phyloP scores from a whole-genome alignment of 352 stramenopile genomes.

The Phytophthora europaea region DNA sequence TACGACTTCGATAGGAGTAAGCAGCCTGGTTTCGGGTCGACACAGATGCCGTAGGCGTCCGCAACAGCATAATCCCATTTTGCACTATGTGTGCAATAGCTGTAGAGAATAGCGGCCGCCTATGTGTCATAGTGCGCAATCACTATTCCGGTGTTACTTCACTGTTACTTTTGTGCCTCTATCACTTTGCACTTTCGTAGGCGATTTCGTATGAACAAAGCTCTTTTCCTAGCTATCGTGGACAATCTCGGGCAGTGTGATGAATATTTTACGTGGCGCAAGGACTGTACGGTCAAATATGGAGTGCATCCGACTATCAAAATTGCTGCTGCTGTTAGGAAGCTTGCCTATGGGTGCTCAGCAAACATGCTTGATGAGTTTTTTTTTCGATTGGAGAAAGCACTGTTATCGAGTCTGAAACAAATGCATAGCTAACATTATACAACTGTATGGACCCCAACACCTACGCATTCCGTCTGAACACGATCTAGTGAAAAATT shows the following conservation, averaged over 20 bases:
- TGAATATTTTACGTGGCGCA: background rate
- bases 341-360: background rate
- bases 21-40: too few relatives aligned
- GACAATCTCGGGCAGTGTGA: background rate
- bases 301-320: background rate
- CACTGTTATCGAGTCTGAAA: background rate
- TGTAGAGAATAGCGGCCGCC: too few relatives aligned
- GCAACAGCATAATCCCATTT: too few relatives aligned
- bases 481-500: too few relatives aligned
- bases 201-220: background rate
- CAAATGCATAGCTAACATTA: background rate
- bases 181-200: too few relatives aligned
- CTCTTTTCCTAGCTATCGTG: background rate
- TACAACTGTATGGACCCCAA: background rate
- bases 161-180: too few relatives aligned
- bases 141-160: too few relatives aligned
- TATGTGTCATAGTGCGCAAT: too few relatives aligned
- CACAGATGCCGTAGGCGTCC: too few relatives aligned
- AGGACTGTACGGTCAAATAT: background rate
- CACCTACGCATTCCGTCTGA: too few relatives aligned
- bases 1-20: too few relatives aligned
- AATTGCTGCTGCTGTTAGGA: background rate
- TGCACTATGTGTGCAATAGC: too few relatives aligned
- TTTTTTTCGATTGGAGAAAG: background rate
- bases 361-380: background rate